Percentiles rank a stretch among this genome's conserved stretches.
Conservation (phyloP, 495 filamentous ascomycete species). For the Aspergillus ostianus region DNA sequence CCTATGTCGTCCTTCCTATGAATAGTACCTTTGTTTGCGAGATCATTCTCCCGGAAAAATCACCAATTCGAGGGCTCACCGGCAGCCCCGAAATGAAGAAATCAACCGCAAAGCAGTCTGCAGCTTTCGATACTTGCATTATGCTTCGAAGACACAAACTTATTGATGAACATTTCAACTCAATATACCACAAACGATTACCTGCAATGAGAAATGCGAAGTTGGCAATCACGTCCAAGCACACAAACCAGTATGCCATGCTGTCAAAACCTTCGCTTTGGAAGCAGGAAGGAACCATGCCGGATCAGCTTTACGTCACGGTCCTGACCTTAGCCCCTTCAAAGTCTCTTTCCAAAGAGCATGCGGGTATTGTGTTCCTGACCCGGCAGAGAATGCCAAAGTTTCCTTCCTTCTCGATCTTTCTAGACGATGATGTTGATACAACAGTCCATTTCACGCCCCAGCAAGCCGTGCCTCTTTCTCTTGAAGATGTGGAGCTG, state of each 20-base stretch:
- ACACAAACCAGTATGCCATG: slow-evolving; percentile 72
- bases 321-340: slow-evolving; percentile 60
- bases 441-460: slow-evolving; percentile 54
- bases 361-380: slow-evolving; percentile 67
- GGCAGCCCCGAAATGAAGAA: slow-evolving; percentile 65
- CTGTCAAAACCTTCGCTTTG: slow-evolving; percentile 76
- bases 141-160: slow-evolving; percentile 62
- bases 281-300: slow-evolving; percentile 53
- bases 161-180: slow-evolving; percentile 70
- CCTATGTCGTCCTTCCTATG: slow-evolving; percentile 58
- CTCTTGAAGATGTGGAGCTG: slow-evolving; percentile 38
- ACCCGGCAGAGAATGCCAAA: slow-evolving; percentile 63
- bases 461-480: slow-evolving; percentile 43
- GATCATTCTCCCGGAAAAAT: slow-evolving; percentile 73
- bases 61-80: slow-evolving; percentile 64
- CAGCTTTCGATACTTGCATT: slow-evolving; percentile 83
- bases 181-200: slow-evolving; percentile 68
- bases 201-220: slow-evolving; percentile 87
- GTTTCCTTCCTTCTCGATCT: slow-evolving; percentile 69
- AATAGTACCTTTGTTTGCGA: slow-evolving; percentile 73
- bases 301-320: slow-evolving; percentile 60
- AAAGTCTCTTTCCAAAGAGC: slow-evolving; percentile 56
- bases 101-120: slow-evolving; percentile 79
- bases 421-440: slow-evolving; percentile 58
- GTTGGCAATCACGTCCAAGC: slow-evolving; percentile 78